phyloP scores from a whole-genome alignment of 805 yeast species.

The Priceomyces fermenticarens region DNA sequence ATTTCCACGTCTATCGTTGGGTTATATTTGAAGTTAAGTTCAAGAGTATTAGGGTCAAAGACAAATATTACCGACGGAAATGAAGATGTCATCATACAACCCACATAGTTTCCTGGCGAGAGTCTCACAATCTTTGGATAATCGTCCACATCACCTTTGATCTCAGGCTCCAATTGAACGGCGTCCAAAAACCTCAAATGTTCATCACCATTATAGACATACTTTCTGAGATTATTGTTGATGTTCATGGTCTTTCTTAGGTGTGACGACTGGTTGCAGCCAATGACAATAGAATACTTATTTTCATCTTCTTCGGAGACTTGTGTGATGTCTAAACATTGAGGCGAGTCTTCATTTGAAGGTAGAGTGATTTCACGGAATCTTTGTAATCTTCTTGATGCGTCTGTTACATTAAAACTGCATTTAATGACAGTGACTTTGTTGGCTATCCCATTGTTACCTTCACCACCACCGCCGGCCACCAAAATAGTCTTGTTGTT shows the following conservation, averaged over 20 bases:
- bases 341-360: constrained; percentile 81
- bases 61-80: constrained; percentile 63
- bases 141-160: constrained; percentile 40
- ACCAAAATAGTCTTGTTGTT: constrained; percentile 59
- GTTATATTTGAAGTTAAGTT: constrained; percentile 50
- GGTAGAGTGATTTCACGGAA: constrained; percentile 61
- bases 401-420: constrained; percentile 47
- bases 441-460: constrained; percentile 84
- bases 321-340: constrained; percentile 58
- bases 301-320: constrained; percentile 22
- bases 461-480: constrained; percentile 97
- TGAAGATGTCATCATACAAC: constrained; percentile 67
- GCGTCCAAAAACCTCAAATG: constrained; percentile 60
- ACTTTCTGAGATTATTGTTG: constrained; percentile 73
- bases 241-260: constrained; percentile 53
- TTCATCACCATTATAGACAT: constrained; percentile 50
- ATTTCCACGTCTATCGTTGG: constrained; percentile 49
- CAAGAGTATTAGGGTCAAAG: constrained; percentile 54
- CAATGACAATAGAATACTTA: constrained; percentile 57
- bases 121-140: constrained; percentile 64
- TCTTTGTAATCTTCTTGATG: constrained; percentile 46
- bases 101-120: constrained; percentile 57
- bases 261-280: constrained; percentile 68
- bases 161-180: constrained; percentile 52
- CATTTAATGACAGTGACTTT: constrained; percentile 67